Evolutionary conservation across 2,329 filamentous ascomycete genomes (phyloP), one percentile per base, ranked within the genome.

Genomic region (Corinectria fuckeliana): DNA sequence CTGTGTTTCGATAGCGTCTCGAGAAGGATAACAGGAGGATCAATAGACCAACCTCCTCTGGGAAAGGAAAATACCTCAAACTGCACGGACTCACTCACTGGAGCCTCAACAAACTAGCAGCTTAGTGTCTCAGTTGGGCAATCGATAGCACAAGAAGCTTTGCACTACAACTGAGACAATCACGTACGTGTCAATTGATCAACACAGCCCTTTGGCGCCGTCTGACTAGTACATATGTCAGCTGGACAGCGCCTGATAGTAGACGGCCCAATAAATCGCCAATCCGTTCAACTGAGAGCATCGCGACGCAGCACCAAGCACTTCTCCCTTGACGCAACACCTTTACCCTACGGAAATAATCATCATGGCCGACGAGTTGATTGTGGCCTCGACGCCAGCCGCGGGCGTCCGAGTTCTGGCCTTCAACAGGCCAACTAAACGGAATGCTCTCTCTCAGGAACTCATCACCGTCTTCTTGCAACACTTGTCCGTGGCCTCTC

Each of bases 391-490:
- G 10, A 68, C 71, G 38, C 65, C 74, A 6, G 59, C 56, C 11
- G 66, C 69, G 9, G 76, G 74, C 32, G 76, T 85, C 25, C 75
- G 81, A 10, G 69, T 84, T 16, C 65, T 86, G 54, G 78, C 80
- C 13, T 70, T 85, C 53, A 83, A 85, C 72, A 78, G 85, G 5
- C 85, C 82, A 2, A 75, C 77, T 25, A 85, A 86, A 67, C 78
- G 82, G 63, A 87, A 88, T 76, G 84, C 85, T 18, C 80, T 87
- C 62, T 85, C 83, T 1, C 75, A 78, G 56, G 70, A 71, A 41
- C 80, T 85, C 76, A 81, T 84, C 64, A 67, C 71, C 62, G 76
- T 83, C 41, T 70, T 84, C 13, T 68, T 78, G 16, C 67, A 61
- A 32, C 68, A 65, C 41, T 64, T 74, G 25, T 56, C 36, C 50